Base-by-base conservation (phyloP, 1,284 basidiomycete species). In the Ganoderma meredithae region DNA sequence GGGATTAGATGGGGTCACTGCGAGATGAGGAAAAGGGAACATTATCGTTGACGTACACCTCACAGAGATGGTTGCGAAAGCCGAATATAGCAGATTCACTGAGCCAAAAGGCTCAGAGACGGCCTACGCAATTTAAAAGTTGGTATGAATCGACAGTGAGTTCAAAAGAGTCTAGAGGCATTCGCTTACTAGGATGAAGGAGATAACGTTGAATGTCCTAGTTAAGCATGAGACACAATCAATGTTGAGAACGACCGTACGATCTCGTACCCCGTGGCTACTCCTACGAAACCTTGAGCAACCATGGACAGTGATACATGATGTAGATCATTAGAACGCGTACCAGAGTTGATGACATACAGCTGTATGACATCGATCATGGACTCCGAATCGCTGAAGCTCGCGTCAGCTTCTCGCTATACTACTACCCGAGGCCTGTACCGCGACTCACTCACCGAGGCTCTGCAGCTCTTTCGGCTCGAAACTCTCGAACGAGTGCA, bases 341-440 rank as follows among this genome's bases (percentile, higher is more conserved):
- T 10, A 66, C 65, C 65, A 25, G 65, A 62, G 53, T 60, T 66
- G 31, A 66, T 41, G 31, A 55, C 13, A 43, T 66, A 66, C 8
- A 66, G 25, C 27, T 33, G 22, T n/a, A 43, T 10, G n/a, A 22
- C 2, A 22, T 66, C 65, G 15, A 44, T 36, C 0, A n/a, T 2
- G 19, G 60, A 62, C 13, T 66, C 65, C 36, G 36, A 9, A 22
- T 27, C 17, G 53, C 27, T 65, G 13, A 53, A 53, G 10, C 27
- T 17, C 1, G 12, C 12, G 15, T 53, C 3, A 64, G 55, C 39
- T 5, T 44, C 25, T 19, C 1, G 9, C 27, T 3, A 10, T 19
- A 43, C 31, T 31, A 5, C 31, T 31, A 31, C 41, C 6, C 27
- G 2, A 39, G 8, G 36, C 36, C 36, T 10, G 27, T 31, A 8